Percentiles rank a stretch among this genome's conserved stretches.
phyloP scores from a whole-genome alignment of 2,329 filamentous ascomycete species.

The Fusarium avenaceum region DNA sequence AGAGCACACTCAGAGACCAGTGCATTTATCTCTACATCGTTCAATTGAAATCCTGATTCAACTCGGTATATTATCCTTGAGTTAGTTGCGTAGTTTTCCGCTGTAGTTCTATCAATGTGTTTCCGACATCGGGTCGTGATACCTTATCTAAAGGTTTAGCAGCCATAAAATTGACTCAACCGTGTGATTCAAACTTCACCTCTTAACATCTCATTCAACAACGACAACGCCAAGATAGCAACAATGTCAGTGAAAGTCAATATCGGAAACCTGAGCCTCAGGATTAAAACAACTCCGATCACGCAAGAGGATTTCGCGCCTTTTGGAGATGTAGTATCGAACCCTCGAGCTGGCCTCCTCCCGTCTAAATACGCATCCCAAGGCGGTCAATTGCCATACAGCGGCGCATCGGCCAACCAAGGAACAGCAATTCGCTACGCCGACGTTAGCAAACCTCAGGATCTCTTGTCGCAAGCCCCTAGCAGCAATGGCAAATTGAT shows the following conservation, averaged over 20 bases:
- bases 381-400: conserved; percentile 56
- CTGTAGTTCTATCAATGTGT: neutral
- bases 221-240: neutral
- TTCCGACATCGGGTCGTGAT: conserved; percentile 25
- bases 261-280: conserved; percentile 44
- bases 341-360: conserved; percentile 72
- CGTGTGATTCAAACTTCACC: neutral
- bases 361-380: conserved; percentile 62
- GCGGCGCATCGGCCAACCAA: conserved; percentile 80
- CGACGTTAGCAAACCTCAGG: conserved; percentile 78
- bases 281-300: conserved; percentile 73
- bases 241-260: conserved; percentile 49
- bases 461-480: conserved; percentile 77
- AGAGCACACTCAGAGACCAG: neutral
- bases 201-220: neutral
- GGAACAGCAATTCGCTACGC: conserved; percentile 89
- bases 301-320: conserved; percentile 76
- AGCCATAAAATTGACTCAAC: conserved; percentile 12
- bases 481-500: conserved; percentile 69
- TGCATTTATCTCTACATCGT: neutral
- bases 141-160: neutral
- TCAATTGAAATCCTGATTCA: too few relatives aligned
- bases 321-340: conserved; percentile 87
- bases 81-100: conserved; percentile 59
- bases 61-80: neutral